Percentiles rank a stretch among this genome's conserved stretches.
Conservation (phyloP, 108 stramenopile genomes). For the Skeletonema grethae region DNA sequence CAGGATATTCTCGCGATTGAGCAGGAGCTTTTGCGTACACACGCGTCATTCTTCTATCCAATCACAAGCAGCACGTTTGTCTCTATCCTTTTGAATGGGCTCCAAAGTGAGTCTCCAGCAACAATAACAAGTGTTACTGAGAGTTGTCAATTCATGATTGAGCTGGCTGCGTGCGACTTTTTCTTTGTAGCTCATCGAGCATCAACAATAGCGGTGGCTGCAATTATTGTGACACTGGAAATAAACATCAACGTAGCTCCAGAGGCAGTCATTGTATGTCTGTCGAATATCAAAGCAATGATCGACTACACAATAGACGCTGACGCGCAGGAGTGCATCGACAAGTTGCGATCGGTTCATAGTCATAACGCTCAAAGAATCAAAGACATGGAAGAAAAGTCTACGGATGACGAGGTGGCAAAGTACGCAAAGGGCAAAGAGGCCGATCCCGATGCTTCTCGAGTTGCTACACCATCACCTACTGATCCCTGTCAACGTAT, state of each 20-base stretch:
- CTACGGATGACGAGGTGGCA: slow-evolving; percentile 7
- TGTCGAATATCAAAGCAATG: not conserved
- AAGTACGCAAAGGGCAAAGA: not conserved
- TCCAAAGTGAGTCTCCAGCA: not conserved
- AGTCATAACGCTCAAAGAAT: slow-evolving; percentile 14
- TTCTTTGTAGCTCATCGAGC: slow-evolving; percentile 30
- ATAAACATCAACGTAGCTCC: not conserved
- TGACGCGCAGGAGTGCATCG: not conserved
- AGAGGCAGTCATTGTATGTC: not conserved
- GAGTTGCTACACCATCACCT: slow-evolving; percentile 23
- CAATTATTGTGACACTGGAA: slow-evolving; percentile 31
- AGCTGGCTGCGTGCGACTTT: slow-evolving; percentile 38
- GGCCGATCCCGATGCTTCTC: slow-evolving; percentile 6
- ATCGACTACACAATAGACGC: slow-evolving; percentile 3
- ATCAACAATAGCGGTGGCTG: slow-evolving; percentile 34
- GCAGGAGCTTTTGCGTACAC: slow-evolving; percentile 2
- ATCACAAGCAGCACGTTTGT: slow-evolving; percentile 25
- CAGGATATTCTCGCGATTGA: slow-evolving; percentile 20
- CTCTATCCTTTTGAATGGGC: slow-evolving; percentile 25
- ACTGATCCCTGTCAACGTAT: not conserved
- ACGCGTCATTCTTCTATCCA: slow-evolving; percentile 27
- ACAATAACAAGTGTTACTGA: slow-evolving; percentile 18
- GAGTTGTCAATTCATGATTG: slow-evolving; percentile 36
- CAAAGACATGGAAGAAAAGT: slow-evolving; percentile 3
- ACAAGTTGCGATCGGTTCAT: slow-evolving; percentile 8